Evolutionary conservation across 768 basidiomycete genomes (phyloP), one percentile per base, ranked within the genome.

Genomic region (Mycena polygramma): DNA sequence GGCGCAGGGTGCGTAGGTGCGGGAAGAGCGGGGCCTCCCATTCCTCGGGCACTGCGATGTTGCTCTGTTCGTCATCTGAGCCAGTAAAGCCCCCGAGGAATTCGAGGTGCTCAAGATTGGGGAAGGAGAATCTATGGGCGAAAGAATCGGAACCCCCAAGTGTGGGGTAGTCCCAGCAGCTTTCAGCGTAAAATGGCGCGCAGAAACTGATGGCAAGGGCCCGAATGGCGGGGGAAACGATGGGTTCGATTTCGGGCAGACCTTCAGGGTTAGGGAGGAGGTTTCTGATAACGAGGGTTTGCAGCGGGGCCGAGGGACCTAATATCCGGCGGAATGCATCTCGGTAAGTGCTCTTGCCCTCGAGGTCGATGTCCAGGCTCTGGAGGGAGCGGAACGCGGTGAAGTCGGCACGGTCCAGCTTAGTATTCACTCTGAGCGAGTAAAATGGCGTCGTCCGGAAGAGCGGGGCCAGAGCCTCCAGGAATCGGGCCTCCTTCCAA

Each of bases 21-120:
- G 57, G 65, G n/a, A 66, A 58, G 15, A 45, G 65, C 19, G 57
- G 57, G 4, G 63, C 41, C 15, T 65, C 45, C 63, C 63, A 65
- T 19, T 57, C 54, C 26, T 22, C 48, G 14, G 65, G 65, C 8
- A 59, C 37, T 51, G 9, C n/a, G 15, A 66, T 53, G n/a, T 20
- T 4, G 15, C 7, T 1, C 24, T 52, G 41, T n/a, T 61, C 45
- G 24, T 17, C 22, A 26, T n/a, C 0, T 10, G 2, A 6, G 0
- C 49, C 59, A 9, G 46, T 37, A 22, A 60, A 60, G 4, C 59
- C 53, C n/a, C 66, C 66, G 5, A 41, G 7, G 11, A 67, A 45
- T 35, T 60, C 66, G 43, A 67, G 57, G 19, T 35, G 19, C 39
- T 67, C 58, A 35, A 68, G 58, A 48, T 61, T 68, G 13, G 66